Evolutionary conservation across 495 filamentous ascomycete species (phyloP).

Genomic region (Elasticomyces elasticus): DNA sequence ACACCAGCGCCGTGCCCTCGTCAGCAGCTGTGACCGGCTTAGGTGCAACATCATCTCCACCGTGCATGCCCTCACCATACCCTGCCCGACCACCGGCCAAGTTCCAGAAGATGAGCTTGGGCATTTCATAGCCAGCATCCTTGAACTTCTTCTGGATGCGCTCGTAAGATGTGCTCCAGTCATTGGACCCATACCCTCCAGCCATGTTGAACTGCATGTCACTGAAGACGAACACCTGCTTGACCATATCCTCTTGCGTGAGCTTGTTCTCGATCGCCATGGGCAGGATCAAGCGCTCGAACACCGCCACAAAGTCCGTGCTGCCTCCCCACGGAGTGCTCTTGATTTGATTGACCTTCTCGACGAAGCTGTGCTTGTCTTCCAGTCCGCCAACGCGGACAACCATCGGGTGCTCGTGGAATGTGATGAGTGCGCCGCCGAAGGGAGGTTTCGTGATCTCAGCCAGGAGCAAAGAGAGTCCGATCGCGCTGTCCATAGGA

Average conservation of each 20-base stretch:
- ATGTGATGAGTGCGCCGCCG: conserved; percentile 39
- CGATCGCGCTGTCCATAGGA: conserved; percentile 40
- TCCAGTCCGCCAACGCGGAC: conserved; percentile 26
- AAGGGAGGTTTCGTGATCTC: conserved; percentile 37
- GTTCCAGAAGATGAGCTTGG: conserved; percentile 43
- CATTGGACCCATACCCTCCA: neutral
- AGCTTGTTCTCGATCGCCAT: conserved; percentile 35
- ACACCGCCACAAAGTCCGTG: conserved; percentile 40
- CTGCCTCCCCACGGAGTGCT: conserved; percentile 27
- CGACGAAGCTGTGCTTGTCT: conserved; percentile 23
- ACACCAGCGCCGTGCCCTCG: conserved; percentile 33
- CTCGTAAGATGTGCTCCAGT: conserved; percentile 33
- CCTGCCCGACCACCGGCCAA: conserved; percentile 32
- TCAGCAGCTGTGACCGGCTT: conserved; percentile 36
- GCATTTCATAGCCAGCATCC: conserved; percentile 39
- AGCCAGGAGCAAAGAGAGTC: conserved; percentile 39
- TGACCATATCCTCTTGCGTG: conserved; percentile 38
- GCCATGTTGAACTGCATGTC: conserved; percentile 42
- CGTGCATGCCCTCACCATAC: conserved; percentile 5
- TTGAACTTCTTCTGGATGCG: conserved; percentile 32
- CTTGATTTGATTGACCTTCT: conserved; percentile 27
- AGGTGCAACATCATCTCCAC: conserved; percentile 21
- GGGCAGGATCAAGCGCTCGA: conserved; percentile 37
- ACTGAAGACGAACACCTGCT: conserved; percentile 40
- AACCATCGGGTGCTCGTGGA: conserved; percentile 28